A percentile compares a stretch with the other conserved stretches of the same genome.
phyloP scores from a whole-genome alignment of 176 grass and related monocot genomes.

The Juncus inflexus region DNA sequence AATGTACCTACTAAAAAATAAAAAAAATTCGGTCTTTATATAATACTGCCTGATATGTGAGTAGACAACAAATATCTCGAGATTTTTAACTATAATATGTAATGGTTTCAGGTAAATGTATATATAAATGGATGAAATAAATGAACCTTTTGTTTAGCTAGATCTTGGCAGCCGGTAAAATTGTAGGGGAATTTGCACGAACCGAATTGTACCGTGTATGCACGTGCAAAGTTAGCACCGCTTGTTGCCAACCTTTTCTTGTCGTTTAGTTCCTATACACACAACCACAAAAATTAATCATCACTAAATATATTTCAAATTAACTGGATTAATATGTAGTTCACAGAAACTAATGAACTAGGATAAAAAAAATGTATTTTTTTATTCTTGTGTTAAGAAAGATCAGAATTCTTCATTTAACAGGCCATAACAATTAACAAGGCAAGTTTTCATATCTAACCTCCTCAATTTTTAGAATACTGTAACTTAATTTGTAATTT shows the following conservation, averaged over 20 bases:
- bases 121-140: background rate
- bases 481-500: too few relatives aligned
- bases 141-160: constrained; percentile 92
- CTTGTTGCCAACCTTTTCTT: constrained; percentile 80
- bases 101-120: background rate
- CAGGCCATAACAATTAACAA: too few relatives aligned
- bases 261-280: constrained; percentile 80
- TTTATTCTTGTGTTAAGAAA: too few relatives aligned
- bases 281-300: background rate
- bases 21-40: too few relatives aligned
- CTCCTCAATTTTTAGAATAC: too few relatives aligned
- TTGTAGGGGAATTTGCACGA: constrained; percentile 91
- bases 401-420: too few relatives aligned
- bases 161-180: constrained; percentile 97
- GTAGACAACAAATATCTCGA: too few relatives aligned
- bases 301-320: background rate
- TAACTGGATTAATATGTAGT: background rate
- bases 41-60: too few relatives aligned
- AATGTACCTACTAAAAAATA: too few relatives aligned
- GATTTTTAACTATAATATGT: background rate
- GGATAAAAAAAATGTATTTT: background rate
- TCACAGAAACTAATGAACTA: background rate
- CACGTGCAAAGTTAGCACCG: constrained; percentile 85
- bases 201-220: constrained; percentile 89
- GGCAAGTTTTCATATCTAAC: too few relatives aligned